phyloP scores from a whole-genome alignment of 768 basidiomycete species.

The Amanita muscaria region DNA sequence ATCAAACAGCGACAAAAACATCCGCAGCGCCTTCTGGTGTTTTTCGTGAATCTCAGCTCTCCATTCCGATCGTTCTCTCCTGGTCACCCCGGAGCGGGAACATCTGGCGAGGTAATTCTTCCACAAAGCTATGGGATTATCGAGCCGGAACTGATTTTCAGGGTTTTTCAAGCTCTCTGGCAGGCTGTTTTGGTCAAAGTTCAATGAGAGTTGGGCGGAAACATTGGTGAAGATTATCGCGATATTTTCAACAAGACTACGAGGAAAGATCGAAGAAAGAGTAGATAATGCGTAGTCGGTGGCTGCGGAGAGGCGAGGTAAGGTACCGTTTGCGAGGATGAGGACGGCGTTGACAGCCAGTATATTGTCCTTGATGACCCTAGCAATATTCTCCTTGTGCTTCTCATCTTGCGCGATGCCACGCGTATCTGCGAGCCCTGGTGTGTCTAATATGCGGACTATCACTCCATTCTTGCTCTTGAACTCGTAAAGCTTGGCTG shows the following conservation, averaged over 20 bases:
- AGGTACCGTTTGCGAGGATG: conserved; percentile 20
- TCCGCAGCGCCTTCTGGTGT: conserved; percentile 11
- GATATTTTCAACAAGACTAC: conserved; percentile 18
- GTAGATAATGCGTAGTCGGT: conserved; percentile 20
- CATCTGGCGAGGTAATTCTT: conserved; percentile 6
- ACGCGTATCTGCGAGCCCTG: conserved; percentile 21
- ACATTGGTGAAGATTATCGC: conserved; percentile 19
- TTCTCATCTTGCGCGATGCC: conserved; percentile 17
- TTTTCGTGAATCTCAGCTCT: not conserved
- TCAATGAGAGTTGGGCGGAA: conserved; percentile 13
- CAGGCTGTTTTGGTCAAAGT: conserved; percentile 16
- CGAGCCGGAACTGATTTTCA: conserved; percentile 7
- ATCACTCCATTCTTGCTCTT: conserved; percentile 4
- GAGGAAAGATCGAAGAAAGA: conserved; percentile 18
- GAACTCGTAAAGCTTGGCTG: conserved; percentile 11
- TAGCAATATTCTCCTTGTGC: conserved; percentile 18
- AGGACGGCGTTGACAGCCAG: conserved; percentile 18
- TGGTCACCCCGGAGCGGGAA: not conserved
- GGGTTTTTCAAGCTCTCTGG: conserved; percentile 7
- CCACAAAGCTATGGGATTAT: conserved; percentile 11
- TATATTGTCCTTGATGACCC: conserved; percentile 14
- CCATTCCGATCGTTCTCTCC: conserved; percentile 3
- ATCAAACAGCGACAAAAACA: conserved; percentile 10
- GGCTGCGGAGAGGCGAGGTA: conserved; percentile 14
- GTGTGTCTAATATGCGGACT: conserved; percentile 20